Evolutionary conservation across 2,329 filamentous ascomycete species (phyloP), one percentile per base, ranked within the genome.

Genomic region (Hypoxylon sp.): DNA sequence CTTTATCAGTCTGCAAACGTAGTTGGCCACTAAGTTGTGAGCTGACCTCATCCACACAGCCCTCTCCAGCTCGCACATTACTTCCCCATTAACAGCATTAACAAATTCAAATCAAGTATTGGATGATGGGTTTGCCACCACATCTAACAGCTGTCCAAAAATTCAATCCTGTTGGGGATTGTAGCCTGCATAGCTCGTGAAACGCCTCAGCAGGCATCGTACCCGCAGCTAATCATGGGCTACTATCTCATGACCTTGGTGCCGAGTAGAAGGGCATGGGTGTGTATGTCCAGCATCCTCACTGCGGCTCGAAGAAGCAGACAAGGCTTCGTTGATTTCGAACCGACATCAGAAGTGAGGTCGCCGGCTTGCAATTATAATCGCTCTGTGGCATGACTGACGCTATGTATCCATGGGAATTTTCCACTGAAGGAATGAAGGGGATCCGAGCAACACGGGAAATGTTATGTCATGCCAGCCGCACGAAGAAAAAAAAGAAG

Each of bases 361-460:
- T 72, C 73, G 72, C 76, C 72, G 71, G 73, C 75, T 74, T 79
- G 77, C 77, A 79, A 95, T 95, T 92, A 86, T 87, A 82, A 83
- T 91, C 82, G 69, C 79, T 93, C 92, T 95, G 88, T 87, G 90
- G 89, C 90, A 76, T 87, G 89, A 91, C 88, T 90, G 92, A 94
- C 92, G 90, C 91, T 89, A 76, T 81, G 82, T 72, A 84, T 86
- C 84, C 85, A 86, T 89, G 82, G 81, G 76, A 78, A 50, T 79
- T 11, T 83, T 84, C 86, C 82, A 81, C 84, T 79, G 73, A 79
- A 76, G 72, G 77, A 79, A 44, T 77, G 73, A 79, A 62, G 14
- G 79, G 84, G 84, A 90, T 85, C 85, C 88, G 90, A 92, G 91
- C 91, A 94, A 94, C 91, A 92, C 89, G 91, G 91, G 89, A 87